Evolutionary conservation across 306 rosid genomes (phyloP).

Genomic region (Vigna unguiculata): DNA sequence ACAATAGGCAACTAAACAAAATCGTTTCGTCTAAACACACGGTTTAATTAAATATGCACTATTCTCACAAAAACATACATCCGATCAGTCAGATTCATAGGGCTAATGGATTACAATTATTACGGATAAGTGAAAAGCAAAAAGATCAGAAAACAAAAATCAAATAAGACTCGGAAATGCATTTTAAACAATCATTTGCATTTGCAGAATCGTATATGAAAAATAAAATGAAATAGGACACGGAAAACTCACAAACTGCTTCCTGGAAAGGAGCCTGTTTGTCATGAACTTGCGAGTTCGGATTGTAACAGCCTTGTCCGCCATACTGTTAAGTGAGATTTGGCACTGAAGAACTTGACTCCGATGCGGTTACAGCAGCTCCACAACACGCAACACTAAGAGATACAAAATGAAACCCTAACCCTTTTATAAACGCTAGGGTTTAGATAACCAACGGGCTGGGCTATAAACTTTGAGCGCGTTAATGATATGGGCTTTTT

Average conservation of each 20-base stretch:
- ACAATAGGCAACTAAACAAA: neutral
- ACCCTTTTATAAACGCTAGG: slow-evolving; percentile 46
- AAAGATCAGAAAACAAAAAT: neutral
- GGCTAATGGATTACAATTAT: neutral
- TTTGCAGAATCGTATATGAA: neutral
- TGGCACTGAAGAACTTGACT: neutral
- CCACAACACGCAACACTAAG: neutral
- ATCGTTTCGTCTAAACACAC: neutral
- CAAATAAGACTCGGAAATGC: neutral
- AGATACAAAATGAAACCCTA: neutral
- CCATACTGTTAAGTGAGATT: slow-evolving; percentile 58
- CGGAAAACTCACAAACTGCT: slow-evolving; percentile 78
- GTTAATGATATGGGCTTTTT: no score
- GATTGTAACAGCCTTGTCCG: slow-evolving; percentile 88
- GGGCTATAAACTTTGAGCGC: neutral
- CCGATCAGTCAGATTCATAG: neutral
- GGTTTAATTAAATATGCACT: neutral
- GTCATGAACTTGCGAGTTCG: slow-evolving; percentile 95
- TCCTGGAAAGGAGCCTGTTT: slow-evolving; percentile 86
- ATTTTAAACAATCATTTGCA: neutral
- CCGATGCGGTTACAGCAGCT: slow-evolving; percentile 29
- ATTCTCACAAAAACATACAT: no score
- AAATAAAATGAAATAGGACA: no score
- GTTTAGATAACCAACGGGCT: slow-evolving; percentile 29
- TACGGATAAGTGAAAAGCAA: neutral